A percentile compares a stretch with the other conserved stretches of the same genome.
Conservation (phyloP, 2,329 filamentous ascomycete genomes). For the Fusarium sp. region DNA sequence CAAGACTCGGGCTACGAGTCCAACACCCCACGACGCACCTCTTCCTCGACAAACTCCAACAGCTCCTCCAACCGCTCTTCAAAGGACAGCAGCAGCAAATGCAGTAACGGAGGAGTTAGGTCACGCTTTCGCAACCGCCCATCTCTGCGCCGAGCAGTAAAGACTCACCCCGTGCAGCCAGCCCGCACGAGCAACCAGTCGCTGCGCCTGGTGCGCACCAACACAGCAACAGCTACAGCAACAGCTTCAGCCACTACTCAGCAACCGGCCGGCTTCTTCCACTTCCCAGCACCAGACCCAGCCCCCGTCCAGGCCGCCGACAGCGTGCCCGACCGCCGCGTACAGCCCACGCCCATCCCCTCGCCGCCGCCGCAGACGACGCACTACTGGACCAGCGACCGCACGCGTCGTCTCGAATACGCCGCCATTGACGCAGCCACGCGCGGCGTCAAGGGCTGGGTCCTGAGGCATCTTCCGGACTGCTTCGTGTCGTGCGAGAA, state of each 20-base stretch:
- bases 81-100: conserved; percentile 29
- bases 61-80: conserved; percentile 50
- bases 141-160: conserved; percentile 54
- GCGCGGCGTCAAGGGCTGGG: conserved; percentile 69
- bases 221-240: conserved; percentile 39
- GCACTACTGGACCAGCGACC: conserved; percentile 75
- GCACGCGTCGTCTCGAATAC: conserved; percentile 71
- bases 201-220: conserved; percentile 50
- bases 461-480: conserved; percentile 67
- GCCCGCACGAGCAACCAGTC: conserved; percentile 49
- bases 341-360: conserved; percentile 44
- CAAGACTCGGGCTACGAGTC: conserved; percentile 71
- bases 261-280: conserved; percentile 57
- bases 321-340: conserved; percentile 28
- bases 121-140: conserved; percentile 55
- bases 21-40: conserved; percentile 54
- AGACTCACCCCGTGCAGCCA: conserved; percentile 48
- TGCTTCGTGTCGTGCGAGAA: conserved; percentile 66
- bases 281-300: conserved; percentile 60
- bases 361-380: conserved; percentile 67
- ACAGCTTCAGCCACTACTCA: background rate
- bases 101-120: conserved; percentile 32
- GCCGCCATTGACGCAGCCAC: conserved; percentile 73
- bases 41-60: conserved; percentile 51
- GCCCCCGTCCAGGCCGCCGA: conserved; percentile 51